phyloP scores from a whole-genome alignment of 495 filamentous ascomycete species.

The Trichocladium antarcticum region DNA sequence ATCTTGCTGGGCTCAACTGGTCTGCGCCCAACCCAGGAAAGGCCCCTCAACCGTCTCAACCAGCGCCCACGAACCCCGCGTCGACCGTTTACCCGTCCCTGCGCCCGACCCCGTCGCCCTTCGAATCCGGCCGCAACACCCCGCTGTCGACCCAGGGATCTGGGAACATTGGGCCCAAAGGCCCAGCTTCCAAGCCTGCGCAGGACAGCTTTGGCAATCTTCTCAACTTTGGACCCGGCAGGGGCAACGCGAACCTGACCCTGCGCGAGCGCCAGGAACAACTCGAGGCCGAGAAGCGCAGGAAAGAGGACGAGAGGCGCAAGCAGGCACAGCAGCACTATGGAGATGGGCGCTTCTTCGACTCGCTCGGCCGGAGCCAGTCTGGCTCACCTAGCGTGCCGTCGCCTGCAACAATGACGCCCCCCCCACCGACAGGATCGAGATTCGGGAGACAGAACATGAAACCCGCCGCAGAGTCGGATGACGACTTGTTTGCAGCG shows the following conservation, averaged over 20 bases:
- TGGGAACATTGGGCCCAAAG: constrained; percentile 37
- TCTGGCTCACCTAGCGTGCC: constrained; percentile 25
- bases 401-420: constrained; percentile 27
- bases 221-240: constrained; percentile 62
- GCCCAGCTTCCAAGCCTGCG: constrained; percentile 50
- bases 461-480: constrained; percentile 27
- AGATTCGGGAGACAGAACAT: constrained; percentile 16
- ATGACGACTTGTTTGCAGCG: constrained; percentile 52
- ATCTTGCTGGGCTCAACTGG: constrained; percentile 45
- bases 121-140: constrained; percentile 55
- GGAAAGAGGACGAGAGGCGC: constrained; percentile 60
- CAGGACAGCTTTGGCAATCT: constrained; percentile 86
- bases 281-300: constrained; percentile 63
- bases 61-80: constrained; percentile 39
- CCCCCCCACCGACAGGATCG: constrained; percentile 8
- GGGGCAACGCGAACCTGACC: constrained; percentile 57
- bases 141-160: constrained; percentile 49
- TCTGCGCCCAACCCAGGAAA: constrained; percentile 32
- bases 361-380: constrained; percentile 41
- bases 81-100: constrained; percentile 47
- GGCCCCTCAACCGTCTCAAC: constrained; percentile 36
- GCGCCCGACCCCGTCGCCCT: constrained; percentile 49
- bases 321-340: constrained; percentile 62
- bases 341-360: constrained; percentile 62
- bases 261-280: constrained; percentile 77